phyloP scores from a whole-genome alignment of 306 rosid genomes.

The Casuarina equisetifolia region DNA sequence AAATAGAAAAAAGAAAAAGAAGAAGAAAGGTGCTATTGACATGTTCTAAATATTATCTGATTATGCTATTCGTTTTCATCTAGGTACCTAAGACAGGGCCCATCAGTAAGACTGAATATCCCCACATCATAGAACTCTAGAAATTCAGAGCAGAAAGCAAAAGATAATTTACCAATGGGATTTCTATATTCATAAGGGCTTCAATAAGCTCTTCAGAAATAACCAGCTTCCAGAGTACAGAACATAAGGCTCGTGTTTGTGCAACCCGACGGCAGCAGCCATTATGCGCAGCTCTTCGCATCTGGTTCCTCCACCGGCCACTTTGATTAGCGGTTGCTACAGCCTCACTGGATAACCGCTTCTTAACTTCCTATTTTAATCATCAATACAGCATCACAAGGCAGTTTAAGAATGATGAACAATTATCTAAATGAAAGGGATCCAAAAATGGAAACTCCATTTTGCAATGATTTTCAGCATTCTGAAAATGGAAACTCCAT shows the following conservation, averaged over 20 bases:
- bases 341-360: constrained; percentile 76
- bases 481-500: background rate
- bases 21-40: background rate
- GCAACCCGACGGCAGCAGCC: constrained; percentile 97
- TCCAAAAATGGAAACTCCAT: background rate
- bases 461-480: background rate
- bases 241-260: constrained; percentile 78
- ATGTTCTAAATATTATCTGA: background rate
- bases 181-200: constrained; percentile 69
- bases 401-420: constrained; percentile 15
- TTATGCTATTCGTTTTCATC: background rate
- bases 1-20: background rate
- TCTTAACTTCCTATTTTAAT: constrained; percentile 76
- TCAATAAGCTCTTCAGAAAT: constrained; percentile 76
- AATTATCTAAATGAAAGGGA: constrained; percentile 16
- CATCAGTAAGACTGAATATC: background rate
- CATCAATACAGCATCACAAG: constrained; percentile 26
- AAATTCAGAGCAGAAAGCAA: background rate
- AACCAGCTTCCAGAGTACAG: constrained; percentile 89
- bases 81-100: background rate
- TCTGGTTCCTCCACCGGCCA: constrained; percentile 98
- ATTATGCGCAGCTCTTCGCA: constrained; percentile 93
- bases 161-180: constrained; percentile 63
- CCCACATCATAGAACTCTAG: constrained; percentile 1
- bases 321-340: constrained; percentile 72